These are phyloP conservation scores for Fomitopsis betulina DNA, from an alignment of 1,284 basidiomycete genomes.

Conservation along the genomic window DNA sequence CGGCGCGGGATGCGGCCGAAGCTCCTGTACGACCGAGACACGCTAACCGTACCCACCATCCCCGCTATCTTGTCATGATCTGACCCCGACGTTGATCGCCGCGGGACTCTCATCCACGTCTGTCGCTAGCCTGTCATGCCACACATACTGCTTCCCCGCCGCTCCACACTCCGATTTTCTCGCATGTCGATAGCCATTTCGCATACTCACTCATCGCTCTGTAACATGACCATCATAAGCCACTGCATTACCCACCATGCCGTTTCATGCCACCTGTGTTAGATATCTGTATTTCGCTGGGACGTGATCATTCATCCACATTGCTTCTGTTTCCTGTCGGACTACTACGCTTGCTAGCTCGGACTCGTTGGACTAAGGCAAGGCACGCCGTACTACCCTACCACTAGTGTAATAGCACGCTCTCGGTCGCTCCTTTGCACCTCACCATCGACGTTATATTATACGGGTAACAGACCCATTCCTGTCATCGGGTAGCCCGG, in stretches of 20 bases:
- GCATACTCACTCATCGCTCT: background rate
- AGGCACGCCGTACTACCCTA: background rate
- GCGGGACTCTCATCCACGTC: background rate
- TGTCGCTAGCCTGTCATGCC: background rate
- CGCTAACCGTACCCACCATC: constrained; percentile 7
- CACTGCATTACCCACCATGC: background rate
- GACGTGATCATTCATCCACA: background rate
- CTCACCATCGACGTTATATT: background rate
- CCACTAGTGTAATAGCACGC: background rate
- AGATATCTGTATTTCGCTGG: background rate
- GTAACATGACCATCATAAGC: background rate
- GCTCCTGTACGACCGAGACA: constrained; percentile 16
- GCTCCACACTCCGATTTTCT: background rate
- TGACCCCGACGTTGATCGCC: background rate
- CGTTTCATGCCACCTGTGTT: background rate
- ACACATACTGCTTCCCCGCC: background rate
- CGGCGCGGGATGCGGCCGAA: constrained; percentile 29
- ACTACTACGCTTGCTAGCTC: background rate
- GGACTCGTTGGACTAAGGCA: background rate
- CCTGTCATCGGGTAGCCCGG: too few relatives aligned
- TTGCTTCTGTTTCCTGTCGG: background rate
- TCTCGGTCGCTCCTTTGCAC: background rate
- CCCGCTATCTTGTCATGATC: constrained; percentile 6
- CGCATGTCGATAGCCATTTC: background rate
- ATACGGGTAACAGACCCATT: background rate